Percentiles rank a stretch among this genome's conserved stretches.
Conservation (phyloP, 768 basidiomycete genomes). For the Mycena filopes region DNA sequence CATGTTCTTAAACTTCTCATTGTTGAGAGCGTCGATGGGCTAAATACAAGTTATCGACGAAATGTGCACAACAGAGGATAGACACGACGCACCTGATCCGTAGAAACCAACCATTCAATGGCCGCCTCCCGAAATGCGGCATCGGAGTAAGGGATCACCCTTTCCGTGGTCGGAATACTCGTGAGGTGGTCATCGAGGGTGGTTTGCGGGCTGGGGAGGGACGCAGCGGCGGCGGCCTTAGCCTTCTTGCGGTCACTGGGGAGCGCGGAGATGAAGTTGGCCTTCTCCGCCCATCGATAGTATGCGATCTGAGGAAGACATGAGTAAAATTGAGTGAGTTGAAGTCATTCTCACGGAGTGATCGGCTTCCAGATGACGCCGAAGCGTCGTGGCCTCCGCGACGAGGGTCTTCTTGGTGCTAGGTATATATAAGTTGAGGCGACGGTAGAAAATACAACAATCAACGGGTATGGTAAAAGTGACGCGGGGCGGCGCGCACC, state of each 20-base stretch:
- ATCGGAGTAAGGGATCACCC: conserved; percentile 6
- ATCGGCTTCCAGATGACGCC: conserved; percentile 27
- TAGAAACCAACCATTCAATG: conserved; percentile 47
- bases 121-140: conserved; percentile 37
- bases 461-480: too few relatives aligned
- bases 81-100: conserved; percentile 47
- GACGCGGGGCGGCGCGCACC: too few relatives aligned
- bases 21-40: conserved; percentile 40
- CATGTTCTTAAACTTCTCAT: conserved; percentile 45
- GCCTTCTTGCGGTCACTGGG: neutral
- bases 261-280: neutral
- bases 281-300: neutral
- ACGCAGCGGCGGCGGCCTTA: neutral
- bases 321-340: neutral
- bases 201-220: neutral
- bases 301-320: neutral
- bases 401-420: conserved; percentile 18
- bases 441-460: too few relatives aligned
- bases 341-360: conserved; percentile 21
- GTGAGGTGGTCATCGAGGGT: neutral
- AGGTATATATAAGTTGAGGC: too few relatives aligned
- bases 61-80: too few relatives aligned
- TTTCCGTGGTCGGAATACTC: neutral
- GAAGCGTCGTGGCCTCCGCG: conserved; percentile 24
- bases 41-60: too few relatives aligned